phyloP scores from a whole-genome alignment of 768 basidiomycete species.

The Lactarius deliciosus region DNA sequence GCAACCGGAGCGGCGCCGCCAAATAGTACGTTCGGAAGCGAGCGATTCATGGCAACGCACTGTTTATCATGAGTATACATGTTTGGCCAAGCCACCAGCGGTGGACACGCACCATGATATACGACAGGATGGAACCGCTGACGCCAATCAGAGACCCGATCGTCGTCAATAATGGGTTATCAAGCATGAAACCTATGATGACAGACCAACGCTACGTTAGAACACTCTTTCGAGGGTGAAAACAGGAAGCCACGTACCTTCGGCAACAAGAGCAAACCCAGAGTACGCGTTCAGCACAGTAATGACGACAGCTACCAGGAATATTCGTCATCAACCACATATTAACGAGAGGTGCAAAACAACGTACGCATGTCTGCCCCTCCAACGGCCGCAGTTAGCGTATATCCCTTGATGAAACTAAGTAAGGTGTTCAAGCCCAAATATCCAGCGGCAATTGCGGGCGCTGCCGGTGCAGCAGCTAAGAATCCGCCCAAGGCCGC shows the following conservation, averaged over 20 bases:
- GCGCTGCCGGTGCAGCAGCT: conserved; percentile 63
- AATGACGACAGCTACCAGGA: conserved; percentile 72
- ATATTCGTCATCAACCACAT: conserved; percentile 11
- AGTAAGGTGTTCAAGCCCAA: conserved; percentile 69
- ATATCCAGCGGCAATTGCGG: conserved; percentile 75
- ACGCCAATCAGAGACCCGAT: conserved; percentile 88
- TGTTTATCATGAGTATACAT: conserved; percentile 35
- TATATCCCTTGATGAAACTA: conserved; percentile 84
- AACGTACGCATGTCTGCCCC: conserved; percentile 90
- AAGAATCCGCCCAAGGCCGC: conserved; percentile 78
- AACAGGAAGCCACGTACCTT: conserved; percentile 47
- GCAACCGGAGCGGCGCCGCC: conserved; percentile 72
- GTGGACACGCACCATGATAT: conserved; percentile 72
- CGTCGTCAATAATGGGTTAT: conserved; percentile 79
- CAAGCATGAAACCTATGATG: conserved; percentile 74
- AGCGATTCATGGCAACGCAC: conserved; percentile 94
- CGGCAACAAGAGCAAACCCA: conserved; percentile 87
- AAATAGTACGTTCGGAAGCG: conserved; percentile 80
- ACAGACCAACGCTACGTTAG: background rate
- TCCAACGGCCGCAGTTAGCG: conserved; percentile 88
- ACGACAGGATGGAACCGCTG: conserved; percentile 86
- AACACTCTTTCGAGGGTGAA: background rate
- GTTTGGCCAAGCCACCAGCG: background rate
- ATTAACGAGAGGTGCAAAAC: too few relatives aligned
- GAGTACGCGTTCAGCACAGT: conserved; percentile 90